Percentiles rank a stretch among this genome's conserved stretches.
phyloP scores from a whole-genome alignment of 306 rosid genomes.

The Inga leiocalycina region DNA sequence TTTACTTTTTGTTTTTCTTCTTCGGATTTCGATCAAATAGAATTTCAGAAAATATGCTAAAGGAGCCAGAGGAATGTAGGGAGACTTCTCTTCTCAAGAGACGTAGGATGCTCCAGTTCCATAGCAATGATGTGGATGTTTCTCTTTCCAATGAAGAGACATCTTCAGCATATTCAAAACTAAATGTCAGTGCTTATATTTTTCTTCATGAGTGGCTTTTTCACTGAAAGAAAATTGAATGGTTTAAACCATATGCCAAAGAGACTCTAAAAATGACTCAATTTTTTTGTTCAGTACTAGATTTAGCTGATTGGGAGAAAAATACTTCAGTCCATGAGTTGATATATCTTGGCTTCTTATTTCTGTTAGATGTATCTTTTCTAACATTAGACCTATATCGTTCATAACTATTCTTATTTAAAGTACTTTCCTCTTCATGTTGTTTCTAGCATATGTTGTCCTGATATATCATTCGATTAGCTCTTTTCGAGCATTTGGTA shows the following conservation, averaged over 20 bases:
- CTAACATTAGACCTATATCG: background rate
- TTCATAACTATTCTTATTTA: background rate
- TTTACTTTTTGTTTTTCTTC: conserved; percentile 9
- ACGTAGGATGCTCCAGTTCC: conserved; percentile 84
- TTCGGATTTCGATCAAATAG: conserved; percentile 37
- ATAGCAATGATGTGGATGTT: conserved; percentile 47
- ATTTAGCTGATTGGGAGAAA: conserved; percentile 22
- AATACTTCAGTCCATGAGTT: conserved; percentile 1
- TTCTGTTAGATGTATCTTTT: background rate
- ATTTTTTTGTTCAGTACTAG: conserved; percentile 10
- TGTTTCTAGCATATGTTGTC: background rate
- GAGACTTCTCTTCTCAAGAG: conserved; percentile 77
- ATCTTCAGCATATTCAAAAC: conserved; percentile 56
- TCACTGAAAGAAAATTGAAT: background rate
- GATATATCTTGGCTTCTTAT: background rate
- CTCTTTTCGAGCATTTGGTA: background rate
- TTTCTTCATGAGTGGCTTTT: conserved; percentile 18
- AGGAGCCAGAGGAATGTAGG: conserved; percentile 61
- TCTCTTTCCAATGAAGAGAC: conserved; percentile 54
- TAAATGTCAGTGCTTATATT: conserved; percentile 58
- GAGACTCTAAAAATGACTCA: background rate
- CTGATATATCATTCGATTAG: background rate
- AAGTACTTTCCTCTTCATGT: background rate
- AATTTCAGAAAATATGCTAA: conserved; percentile 55
- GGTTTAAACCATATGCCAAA: conserved; percentile 12